Evolutionary conservation across 495 filamentous ascomycete species (phyloP), one percentile per base, ranked within the genome.

Genomic region (Tuber indicum): DNA sequence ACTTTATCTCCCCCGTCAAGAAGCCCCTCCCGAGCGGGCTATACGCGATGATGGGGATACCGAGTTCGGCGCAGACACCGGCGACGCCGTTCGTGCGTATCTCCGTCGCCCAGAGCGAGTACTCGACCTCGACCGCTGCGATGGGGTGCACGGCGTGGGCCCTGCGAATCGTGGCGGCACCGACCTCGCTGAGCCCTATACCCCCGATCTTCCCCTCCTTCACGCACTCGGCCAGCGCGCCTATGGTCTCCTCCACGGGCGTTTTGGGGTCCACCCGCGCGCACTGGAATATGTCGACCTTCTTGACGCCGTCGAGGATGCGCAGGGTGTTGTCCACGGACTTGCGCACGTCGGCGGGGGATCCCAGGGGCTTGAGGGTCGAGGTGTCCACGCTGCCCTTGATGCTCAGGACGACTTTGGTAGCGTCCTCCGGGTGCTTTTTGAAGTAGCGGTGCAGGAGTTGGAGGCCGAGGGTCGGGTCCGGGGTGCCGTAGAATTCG

Each of bases 211-310:
- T 92, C 47, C 94, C 94, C 47, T 88, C 90, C 78, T 81, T 93
- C 10, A 84, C 83, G 16, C 84, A 79, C 58, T 84, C 82, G n/a
- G 83, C 85, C 14, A 88, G 84, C 36, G 87, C 82, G 9, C 83
- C 82, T 58, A 92, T 85, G 12, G 88, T 90, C 47, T 88, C 85
- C 82, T 92, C 89, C 62, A 92, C 84, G 2, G 89, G 88, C 69
- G 86, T 87, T 0, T 89, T 88, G 8, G 86, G 87, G 79, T 96
- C 94, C 39, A 93, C 87, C 4, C 94, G 87, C 23, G 91, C 93
- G 77, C 85, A 90, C 84, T 94, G 91, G 78, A 94, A 97, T 74
- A 95, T 89, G 84, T 97, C 93, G 75, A 97, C 85, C 77, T 87
- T 90, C 87, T 96, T 96, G 77, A 90, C 92, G 10, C 91, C 92